Evolutionary conservation across 805 yeast genomes (phyloP).

Genomic region (Kazachstania africana): DNA sequence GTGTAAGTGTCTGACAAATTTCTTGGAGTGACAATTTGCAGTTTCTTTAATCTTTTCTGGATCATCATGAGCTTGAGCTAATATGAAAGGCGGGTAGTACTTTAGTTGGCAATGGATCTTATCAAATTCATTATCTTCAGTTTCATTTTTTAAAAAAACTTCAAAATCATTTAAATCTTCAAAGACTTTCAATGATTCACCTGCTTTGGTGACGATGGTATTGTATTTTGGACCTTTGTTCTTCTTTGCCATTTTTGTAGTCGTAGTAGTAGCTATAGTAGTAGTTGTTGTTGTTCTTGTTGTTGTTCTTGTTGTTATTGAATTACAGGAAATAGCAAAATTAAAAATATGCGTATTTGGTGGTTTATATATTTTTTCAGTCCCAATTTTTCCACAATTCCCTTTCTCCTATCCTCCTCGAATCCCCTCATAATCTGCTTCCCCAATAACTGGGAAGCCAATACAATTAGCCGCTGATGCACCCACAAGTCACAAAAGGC

Average conservation of each 20-base stretch:
- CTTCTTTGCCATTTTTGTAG: conserved; percentile 15
- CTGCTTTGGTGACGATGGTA: conserved; percentile 19
- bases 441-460: too few relatives aligned
- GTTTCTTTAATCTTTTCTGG: conserved; percentile 63
- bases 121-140: conserved; percentile 67
- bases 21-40: conserved; percentile 58
- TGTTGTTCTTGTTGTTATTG: neutral
- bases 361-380: too few relatives aligned
- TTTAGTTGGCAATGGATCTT: conserved; percentile 53
- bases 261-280: too few relatives aligned
- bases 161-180: conserved; percentile 56
- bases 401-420: too few relatives aligned
- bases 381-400: too few relatives aligned
- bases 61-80: conserved; percentile 54
- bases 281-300: too few relatives aligned
- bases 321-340: neutral
- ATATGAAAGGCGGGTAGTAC: conserved; percentile 64
- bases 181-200: conserved; percentile 31
- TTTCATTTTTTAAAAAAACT: conserved; percentile 53
- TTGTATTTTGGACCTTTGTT: conserved; percentile 22
- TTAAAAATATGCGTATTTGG: too few relatives aligned
- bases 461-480: too few relatives aligned
- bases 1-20: conserved; percentile 60
- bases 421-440: too few relatives aligned
- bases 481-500: too few relatives aligned